Percentiles rank a stretch among this genome's conserved stretches.
phyloP scores from a whole-genome alignment of 345 rosid genomes.

The Lepidium aucheri region DNA sequence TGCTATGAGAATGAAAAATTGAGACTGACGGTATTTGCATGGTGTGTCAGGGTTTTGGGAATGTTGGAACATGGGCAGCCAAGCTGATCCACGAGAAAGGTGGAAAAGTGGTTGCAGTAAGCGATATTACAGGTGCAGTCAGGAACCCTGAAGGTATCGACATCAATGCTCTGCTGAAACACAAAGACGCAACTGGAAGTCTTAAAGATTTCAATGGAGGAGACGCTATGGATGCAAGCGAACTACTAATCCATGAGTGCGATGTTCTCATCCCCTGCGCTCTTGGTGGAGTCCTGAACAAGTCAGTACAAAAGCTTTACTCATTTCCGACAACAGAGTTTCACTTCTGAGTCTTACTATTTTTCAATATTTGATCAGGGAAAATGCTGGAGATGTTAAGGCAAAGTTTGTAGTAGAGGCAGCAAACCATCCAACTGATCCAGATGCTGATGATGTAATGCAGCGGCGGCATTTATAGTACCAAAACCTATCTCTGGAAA shows the following conservation, averaged over 20 bases:
- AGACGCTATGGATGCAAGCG: conserved; percentile 55
- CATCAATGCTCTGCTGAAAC: conserved; percentile 45
- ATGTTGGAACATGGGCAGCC: conserved; percentile 96
- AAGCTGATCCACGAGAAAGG: conserved; percentile 82
- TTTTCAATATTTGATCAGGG: conserved; percentile 33
- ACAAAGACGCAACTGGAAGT: conserved; percentile 57
- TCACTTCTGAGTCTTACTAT: neutral
- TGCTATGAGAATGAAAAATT: neutral
- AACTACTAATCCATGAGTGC: conserved; percentile 77
- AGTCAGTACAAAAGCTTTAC: conserved; percentile 30
- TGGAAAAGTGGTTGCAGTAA: conserved; percentile 87
- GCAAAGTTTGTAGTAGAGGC: conserved; percentile 96
- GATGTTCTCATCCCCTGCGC: conserved; percentile 98
- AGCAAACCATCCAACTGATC: conserved; percentile 97
- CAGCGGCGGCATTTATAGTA: neutral
- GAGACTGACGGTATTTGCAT: neutral
- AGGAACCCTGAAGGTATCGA: conserved; percentile 75
- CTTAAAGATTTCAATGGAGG: conserved; percentile 64
- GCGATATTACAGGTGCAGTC: conserved; percentile 92
- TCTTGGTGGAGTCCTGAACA: conserved; percentile 91
- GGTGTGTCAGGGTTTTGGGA: conserved; percentile 74
- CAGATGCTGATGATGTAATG: conserved; percentile 91
- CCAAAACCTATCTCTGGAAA: neutral
- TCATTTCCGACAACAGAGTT: neutral
- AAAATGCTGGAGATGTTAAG: conserved; percentile 83